Evolutionary conservation across 2,329 filamentous ascomycete genomes (phyloP).

Genomic region (Penicillium brevicompactum): DNA sequence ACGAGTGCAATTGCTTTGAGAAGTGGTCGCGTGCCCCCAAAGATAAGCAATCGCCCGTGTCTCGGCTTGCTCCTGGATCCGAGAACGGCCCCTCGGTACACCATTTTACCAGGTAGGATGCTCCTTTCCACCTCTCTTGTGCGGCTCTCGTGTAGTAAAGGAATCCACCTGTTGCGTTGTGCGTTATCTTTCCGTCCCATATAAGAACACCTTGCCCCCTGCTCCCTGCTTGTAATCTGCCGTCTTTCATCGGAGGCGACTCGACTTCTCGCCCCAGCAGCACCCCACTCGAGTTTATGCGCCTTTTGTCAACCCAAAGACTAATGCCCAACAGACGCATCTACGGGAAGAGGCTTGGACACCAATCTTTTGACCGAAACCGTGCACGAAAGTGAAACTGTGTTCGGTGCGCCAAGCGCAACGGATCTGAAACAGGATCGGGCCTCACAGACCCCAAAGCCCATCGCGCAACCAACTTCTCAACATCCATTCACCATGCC

Average conservation of each 20-base stretch:
- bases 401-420: conserved; percentile 22
- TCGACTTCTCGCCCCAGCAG: conserved; percentile 1
- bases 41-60: conserved; percentile 2
- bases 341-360: conserved; percentile 30
- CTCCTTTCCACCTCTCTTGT: conserved; percentile 3
- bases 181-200: background rate
- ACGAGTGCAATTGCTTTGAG: background rate
- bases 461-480: conserved; percentile 28
- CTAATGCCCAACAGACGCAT: conserved; percentile 30
- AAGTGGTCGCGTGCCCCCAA: conserved; percentile 11
- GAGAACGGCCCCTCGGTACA: conserved; percentile 26
- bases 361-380: conserved; percentile 26
- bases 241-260: background rate
- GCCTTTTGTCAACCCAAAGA: conserved; percentile 14
- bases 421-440: conserved; percentile 31
- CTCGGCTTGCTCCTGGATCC: conserved; percentile 12
- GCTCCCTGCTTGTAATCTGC: conserved; percentile 13
- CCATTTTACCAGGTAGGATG: conserved; percentile 32
- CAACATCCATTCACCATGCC: conserved; percentile 21
- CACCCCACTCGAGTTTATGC: conserved; percentile 9
- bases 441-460: conserved; percentile 30
- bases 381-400: conserved; percentile 20
- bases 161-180: conserved; percentile 11
- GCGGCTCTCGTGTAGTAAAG: conserved; percentile 12
- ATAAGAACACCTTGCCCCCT: conserved; percentile 5